phyloP scores from a whole-genome alignment of 805 yeast genomes.

The Maudiozyma serrabonitensis region DNA sequence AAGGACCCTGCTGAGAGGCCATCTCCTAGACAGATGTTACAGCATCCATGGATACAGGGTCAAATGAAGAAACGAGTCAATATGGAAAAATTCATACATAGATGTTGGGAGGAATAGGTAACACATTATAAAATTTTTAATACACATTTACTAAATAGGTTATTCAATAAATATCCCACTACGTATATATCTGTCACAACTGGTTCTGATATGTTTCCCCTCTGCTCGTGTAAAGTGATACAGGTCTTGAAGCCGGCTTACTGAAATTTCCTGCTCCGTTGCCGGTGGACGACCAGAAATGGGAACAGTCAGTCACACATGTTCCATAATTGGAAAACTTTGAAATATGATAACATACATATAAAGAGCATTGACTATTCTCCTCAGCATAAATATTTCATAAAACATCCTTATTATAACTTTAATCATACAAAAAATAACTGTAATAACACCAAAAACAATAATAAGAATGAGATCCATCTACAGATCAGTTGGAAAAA shows the following conservation, averaged over 20 bases:
- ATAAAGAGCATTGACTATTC: no score
- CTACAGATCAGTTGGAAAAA: slow-evolving; percentile 1
- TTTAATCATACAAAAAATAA: neutral
- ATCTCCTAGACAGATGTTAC: slow-evolving; percentile 84
- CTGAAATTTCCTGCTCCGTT: neutral
- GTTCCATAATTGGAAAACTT: neutral
- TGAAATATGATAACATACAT: neutral
- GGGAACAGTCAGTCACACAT: neutral
- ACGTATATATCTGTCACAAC: neutral
- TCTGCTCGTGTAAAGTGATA: no score
- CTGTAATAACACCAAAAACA: neutral
- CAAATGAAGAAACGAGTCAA: slow-evolving; percentile 63
- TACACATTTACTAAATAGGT: no score
- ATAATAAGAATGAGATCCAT: slow-evolving; percentile 1
- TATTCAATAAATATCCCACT: no score
- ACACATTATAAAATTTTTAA: no score
- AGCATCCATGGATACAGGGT: slow-evolving; percentile 86
- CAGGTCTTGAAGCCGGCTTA: no score
- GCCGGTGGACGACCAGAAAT: neutral
- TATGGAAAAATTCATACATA: slow-evolving; percentile 77
- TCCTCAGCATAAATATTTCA: neutral
- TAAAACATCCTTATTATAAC: neutral
- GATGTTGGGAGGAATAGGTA: slow-evolving; percentile 46
- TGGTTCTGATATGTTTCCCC: neutral
- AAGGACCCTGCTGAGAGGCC: slow-evolving; percentile 78